phyloP scores from a whole-genome alignment of 2,329 filamentous ascomycete species.

The Penicillium sp. region DNA sequence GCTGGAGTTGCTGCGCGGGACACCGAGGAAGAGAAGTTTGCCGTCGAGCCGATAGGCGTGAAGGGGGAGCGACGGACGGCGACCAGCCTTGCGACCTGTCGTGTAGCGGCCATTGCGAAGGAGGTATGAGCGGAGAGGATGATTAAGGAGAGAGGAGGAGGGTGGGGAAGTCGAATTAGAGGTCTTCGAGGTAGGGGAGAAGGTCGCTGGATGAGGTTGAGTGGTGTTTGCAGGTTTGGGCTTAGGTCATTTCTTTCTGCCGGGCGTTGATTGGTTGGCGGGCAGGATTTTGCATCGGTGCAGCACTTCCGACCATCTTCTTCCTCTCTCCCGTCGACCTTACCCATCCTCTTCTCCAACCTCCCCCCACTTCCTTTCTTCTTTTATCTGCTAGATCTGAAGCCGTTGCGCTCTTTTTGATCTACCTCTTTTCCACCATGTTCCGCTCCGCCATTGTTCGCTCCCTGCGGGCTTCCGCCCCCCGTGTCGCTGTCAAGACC shows the following conservation, averaged over 20 bases:
- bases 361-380: slow-evolving; percentile 12
- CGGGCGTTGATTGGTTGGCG: slow-evolving; percentile 39
- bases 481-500: slow-evolving; percentile 52
- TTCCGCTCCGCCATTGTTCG: slow-evolving; percentile 85
- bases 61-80: slow-evolving; percentile 42
- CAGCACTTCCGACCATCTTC: slow-evolving; percentile 28
- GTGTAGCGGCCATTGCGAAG: slow-evolving; percentile 45
- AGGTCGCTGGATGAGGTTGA: slow-evolving; percentile 22
- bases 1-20: slow-evolving; percentile 64
- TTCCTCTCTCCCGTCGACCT: slow-evolving; percentile 20
- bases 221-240: slow-evolving; percentile 34
- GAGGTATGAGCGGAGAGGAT: slow-evolving; percentile 14
- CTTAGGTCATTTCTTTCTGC: slow-evolving; percentile 45
- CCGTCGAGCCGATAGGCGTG: slow-evolving; percentile 47
- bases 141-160: slow-evolving; percentile 19
- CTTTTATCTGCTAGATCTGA: slow-evolving; percentile 13
- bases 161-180: slow-evolving; percentile 16
- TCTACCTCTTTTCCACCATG: slow-evolving; percentile 59
- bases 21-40: slow-evolving; percentile 65
- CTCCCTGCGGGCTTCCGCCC: slow-evolving; percentile 62
- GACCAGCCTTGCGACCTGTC: slow-evolving; percentile 45
- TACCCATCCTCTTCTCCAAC: slow-evolving; percentile 17
- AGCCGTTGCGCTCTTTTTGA: slow-evolving; percentile 20
- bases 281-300: slow-evolving; percentile 37
- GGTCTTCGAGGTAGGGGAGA: slow-evolving; percentile 23